These are phyloP conservation scores for Quercus rubra DNA, from an alignment of 306 rosid genomes.

Conservation along the genomic window DNA sequence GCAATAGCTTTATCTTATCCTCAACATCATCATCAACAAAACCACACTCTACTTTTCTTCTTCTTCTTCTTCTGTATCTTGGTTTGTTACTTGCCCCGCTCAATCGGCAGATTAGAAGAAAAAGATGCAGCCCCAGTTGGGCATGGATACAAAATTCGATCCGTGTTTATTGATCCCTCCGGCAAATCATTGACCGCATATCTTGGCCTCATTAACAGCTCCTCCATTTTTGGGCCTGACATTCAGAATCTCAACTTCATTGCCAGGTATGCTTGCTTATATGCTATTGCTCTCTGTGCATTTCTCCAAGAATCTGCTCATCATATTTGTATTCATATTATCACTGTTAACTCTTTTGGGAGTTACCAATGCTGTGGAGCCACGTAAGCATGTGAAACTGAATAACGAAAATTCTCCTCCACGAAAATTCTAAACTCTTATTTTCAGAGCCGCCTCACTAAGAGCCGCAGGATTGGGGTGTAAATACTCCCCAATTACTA, in stretches of 20 bases:
- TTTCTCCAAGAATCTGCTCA: no score
- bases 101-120: not conserved
- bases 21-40: not conserved
- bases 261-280: conserved; percentile 45
- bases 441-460: no score
- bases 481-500: no score
- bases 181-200: conserved; percentile 41
- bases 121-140: conserved; percentile 29
- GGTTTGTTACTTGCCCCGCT: not conserved
- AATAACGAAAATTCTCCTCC: no score
- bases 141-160: conserved; percentile 52
- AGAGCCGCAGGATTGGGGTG: no score
- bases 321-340: no score
- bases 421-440: no score
- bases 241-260: conserved; percentile 46
- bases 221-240: conserved; percentile 64
- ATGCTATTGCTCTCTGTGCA: no score
- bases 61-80: conserved; percentile 6
- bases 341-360: no score
- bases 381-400: no score
- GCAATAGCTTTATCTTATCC: not conserved
- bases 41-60: not conserved
- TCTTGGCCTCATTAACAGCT: conserved; percentile 53
- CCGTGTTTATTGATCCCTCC: conserved; percentile 14
- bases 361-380: no score